A percentile compares a stretch with the other conserved stretches of the same genome.
Conservation (phyloP, 768 basidiomycete genomes). For the Pluteus cervinus region DNA sequence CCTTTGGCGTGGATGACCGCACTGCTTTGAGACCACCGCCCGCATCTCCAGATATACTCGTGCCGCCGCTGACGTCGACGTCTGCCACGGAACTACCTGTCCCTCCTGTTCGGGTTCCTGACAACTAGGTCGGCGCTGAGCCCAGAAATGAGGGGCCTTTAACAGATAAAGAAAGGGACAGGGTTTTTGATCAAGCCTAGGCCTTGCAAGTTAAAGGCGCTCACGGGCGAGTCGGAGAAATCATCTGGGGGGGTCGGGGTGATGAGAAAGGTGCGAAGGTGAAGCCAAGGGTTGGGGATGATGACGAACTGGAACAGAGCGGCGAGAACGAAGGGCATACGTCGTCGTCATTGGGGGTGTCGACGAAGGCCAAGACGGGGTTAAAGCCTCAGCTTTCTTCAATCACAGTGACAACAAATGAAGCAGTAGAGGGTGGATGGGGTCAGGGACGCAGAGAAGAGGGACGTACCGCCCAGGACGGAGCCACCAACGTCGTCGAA, state of each 20-base stretch:
- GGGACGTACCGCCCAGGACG: not conserved
- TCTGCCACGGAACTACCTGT: too few species aligned
- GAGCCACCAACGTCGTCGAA: not conserved
- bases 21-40: too few species aligned
- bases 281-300: slow-evolving; percentile 7
- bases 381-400: slow-evolving; percentile 8
- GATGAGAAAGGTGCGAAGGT: not conserved
- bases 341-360: not conserved
- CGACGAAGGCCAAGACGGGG: slow-evolving; percentile 10
- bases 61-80: too few species aligned
- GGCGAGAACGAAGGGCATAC: slow-evolving; percentile 3
- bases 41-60: too few species aligned
- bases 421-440: slow-evolving; percentile 12
- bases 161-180: too few species aligned
- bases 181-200: too few species aligned
- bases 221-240: too few species aligned
- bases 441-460: not conserved
- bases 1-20: slow-evolving; percentile 1
- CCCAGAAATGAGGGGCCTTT: too few species aligned
- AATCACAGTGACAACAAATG: slow-evolving; percentile 15
- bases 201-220: too few species aligned
- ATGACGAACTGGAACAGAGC: slow-evolving; percentile 9
- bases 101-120: too few species aligned
- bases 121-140: too few species aligned
- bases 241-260: too few species aligned